Evolutionary conservation across 768 basidiomycete species (phyloP), one percentile per base, ranked within the genome.

Genomic region (Lactifluus piperatus): DNA sequence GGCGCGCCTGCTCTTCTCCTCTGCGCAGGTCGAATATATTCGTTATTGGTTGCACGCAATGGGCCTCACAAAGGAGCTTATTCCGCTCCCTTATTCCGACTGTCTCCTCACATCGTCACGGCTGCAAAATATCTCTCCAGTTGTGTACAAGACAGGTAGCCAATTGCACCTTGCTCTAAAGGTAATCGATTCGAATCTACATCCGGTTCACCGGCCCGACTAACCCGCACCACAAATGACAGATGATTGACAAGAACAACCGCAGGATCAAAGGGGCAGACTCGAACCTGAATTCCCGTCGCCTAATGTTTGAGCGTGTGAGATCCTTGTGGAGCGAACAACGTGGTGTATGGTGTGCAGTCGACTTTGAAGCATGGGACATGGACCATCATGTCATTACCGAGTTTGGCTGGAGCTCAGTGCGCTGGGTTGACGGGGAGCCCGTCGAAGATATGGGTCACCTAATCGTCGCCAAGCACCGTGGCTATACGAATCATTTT

Each of bases 291-390:
- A 75, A 73, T 14, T 71, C 78, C 24, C 78, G 86, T 13, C 81
- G 88, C 9, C 72, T 80, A 53, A 67, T 75, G 14, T 92, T 92
- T 68, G 88, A 91, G 67, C 79, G 79, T 5, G 78, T 83, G 26
- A 83, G 89, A 18, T 68, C 76, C 3, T 74, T 82, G 53, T 91
- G 85, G 83, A 71, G 72, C 0, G 77, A 77, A 58, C 81, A 83
- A 68, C 76, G 69, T 26, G 90, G 88, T 43, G 79, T 80, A 4
- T 92, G 88, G 86, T 80, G 80, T 67, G 81, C 89, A 16, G 71
- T 92, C 51, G 91, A 93, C 69, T 85, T 93, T 62, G 91, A 93
- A 71, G 81, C 79, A 18, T 93, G 89, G 89, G 91, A 94, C 67
- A 70, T 71, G 43, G 87, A 90, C 44, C 86, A 90, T 66, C 79